Evolutionary conservation across 768 basidiomycete species (phyloP).

Genomic region (Lentinus tigrinus): DNA sequence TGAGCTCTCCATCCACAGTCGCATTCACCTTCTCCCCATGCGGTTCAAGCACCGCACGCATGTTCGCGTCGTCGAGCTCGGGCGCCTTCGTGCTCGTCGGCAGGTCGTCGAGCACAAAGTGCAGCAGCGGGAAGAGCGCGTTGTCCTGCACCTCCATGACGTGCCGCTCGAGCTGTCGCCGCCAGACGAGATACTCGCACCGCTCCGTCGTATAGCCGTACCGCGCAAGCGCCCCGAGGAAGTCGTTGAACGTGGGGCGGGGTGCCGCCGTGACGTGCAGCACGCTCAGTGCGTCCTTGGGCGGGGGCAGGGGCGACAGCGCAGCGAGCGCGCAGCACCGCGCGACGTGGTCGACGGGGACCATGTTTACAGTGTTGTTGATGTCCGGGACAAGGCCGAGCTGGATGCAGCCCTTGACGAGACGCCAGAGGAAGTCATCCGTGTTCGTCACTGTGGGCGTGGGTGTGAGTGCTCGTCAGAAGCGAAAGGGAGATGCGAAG

Average conservation of each 20-base stretch:
- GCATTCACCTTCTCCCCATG: slow-evolving; percentile 36
- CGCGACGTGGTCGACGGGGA: slow-evolving; percentile 96
- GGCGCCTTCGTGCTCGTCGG: slow-evolving; percentile 96
- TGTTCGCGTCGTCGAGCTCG: slow-evolving; percentile 85
- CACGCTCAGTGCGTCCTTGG: slow-evolving; percentile 47
- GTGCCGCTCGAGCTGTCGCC: slow-evolving; percentile 89
- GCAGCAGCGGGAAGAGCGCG: slow-evolving; percentile 93
- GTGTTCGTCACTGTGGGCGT: slow-evolving; percentile 85
- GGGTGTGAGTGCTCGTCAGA: background rate
- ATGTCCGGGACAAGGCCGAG: slow-evolving; percentile 96
- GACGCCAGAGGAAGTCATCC: slow-evolving; percentile 97
- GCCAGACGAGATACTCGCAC: slow-evolving; percentile 91
- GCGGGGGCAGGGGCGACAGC: slow-evolving; percentile 49
- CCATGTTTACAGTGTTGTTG: slow-evolving; percentile 98
- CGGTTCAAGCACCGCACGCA: slow-evolving; percentile 55
- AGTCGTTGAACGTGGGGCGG: slow-evolving; percentile 83
- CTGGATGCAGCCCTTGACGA: slow-evolving; percentile 98
- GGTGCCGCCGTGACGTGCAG: slow-evolving; percentile 87
- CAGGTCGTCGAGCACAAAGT: slow-evolving; percentile 96
- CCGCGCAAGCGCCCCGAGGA: slow-evolving; percentile 66
- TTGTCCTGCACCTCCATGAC: slow-evolving; percentile 95
- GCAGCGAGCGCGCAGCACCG: slow-evolving; percentile 75
- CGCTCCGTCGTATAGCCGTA: slow-evolving; percentile 81
- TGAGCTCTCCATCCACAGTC: slow-evolving; percentile 73
- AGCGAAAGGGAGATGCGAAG: background rate